Conservation (phyloP, 768 basidiomycete genomes). For the Lactarius indigo region DNA sequence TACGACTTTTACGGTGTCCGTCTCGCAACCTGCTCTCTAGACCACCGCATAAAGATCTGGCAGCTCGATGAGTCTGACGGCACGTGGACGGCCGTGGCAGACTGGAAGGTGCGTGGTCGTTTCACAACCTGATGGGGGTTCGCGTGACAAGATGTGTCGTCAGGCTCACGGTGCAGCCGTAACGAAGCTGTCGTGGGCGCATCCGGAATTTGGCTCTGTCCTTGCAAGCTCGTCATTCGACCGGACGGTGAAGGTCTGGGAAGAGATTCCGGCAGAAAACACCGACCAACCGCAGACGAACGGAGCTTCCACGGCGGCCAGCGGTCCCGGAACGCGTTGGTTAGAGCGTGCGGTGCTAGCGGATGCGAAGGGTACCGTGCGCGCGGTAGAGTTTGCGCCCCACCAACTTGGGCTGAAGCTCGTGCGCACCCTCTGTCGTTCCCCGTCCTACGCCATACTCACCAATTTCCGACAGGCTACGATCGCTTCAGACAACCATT, state of each 20-base stretch:
- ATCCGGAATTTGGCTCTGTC: constrained; percentile 87
- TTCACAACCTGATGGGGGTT: neutral
- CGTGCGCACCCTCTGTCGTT: constrained; percentile 42
- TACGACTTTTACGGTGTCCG: constrained; percentile 89
- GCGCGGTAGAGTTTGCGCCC: constrained; percentile 84
- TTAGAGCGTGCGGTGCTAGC: constrained; percentile 67
- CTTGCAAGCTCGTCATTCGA: constrained; percentile 88
- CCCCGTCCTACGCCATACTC: neutral
- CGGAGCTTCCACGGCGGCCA: constrained; percentile 25
- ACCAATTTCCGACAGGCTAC: constrained; percentile 54
- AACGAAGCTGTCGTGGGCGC: constrained; percentile 82
- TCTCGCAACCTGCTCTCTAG: constrained; percentile 77
- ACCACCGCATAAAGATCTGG: constrained; percentile 90
- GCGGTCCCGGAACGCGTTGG: constrained; percentile 48
- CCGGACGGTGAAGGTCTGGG: constrained; percentile 91
- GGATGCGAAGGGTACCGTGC: constrained; percentile 84
- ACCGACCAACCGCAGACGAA: constrained; percentile 30
- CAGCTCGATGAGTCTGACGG: constrained; percentile 67
- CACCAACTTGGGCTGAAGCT: constrained; percentile 85
- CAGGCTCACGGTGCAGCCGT: constrained; percentile 96
- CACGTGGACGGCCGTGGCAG: constrained; percentile 75
- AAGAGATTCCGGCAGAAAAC: constrained; percentile 45
- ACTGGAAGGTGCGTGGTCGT: constrained; percentile 73
- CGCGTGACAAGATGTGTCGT: neutral
- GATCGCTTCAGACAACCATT: constrained; percentile 80